Evolutionary conservation across 805 yeast species (phyloP).

Genomic region (Candida boleticola): DNA sequence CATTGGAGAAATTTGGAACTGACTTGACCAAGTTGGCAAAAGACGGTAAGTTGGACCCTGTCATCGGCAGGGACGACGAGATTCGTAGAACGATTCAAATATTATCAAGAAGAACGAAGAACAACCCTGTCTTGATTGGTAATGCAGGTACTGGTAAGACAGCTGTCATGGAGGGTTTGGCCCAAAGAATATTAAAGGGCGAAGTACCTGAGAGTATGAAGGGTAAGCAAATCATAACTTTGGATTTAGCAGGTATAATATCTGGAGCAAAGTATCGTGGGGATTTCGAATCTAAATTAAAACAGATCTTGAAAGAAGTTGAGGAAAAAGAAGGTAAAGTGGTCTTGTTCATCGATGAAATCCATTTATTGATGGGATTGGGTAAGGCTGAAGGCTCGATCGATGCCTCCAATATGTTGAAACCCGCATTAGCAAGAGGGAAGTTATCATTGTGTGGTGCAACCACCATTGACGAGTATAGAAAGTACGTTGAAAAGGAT

Average conservation of each 20-base stretch:
- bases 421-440: constrained; percentile 94
- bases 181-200: constrained; percentile 86
- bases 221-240: constrained; percentile 75
- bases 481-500: constrained; percentile 92
- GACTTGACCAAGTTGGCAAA: constrained; percentile 84
- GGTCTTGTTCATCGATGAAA: constrained; percentile 85
- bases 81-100: constrained; percentile 91
- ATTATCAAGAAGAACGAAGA: constrained; percentile 86
- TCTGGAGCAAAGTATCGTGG: constrained; percentile 97
- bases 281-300: constrained; percentile 90
- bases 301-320: constrained; percentile 76
- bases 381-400: constrained; percentile 95
- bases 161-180: constrained; percentile 93
- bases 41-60: constrained; percentile 92
- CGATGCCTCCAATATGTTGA: constrained; percentile 90
- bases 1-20: constrained; percentile 80
- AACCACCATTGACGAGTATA: constrained; percentile 89
- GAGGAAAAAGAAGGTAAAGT: constrained; percentile 74
- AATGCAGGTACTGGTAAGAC: constrained; percentile 99
- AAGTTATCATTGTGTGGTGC: constrained; percentile 93
- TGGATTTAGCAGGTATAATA: constrained; percentile 85
- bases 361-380: constrained; percentile 83
- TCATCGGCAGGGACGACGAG: constrained; percentile 95
- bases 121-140: constrained; percentile 93
- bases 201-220: constrained; percentile 96